Evolutionary conservation across 2,329 filamentous ascomycete genomes (phyloP), one percentile per base, ranked within the genome.

Genomic region (Cercospora brassicicola): DNA sequence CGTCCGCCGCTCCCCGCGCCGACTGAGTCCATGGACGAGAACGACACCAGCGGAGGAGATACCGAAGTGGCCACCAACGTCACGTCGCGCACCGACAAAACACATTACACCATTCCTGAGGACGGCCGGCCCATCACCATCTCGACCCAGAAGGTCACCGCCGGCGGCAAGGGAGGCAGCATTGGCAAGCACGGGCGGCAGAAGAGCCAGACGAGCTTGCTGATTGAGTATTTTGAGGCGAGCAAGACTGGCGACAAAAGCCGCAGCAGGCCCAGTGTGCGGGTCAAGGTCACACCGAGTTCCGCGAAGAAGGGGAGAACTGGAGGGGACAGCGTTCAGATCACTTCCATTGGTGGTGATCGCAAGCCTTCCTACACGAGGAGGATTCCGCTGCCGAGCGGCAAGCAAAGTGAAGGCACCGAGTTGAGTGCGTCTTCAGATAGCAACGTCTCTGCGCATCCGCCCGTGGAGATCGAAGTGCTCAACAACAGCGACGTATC

Each of bases 191-290:
- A 80, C 84, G 80, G 78, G 80, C 82, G 76, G 77, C 81, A 77
- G 80, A 86, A 87, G 74, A 96, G 92, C 56, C 93, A 96, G 82
- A 96, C 94, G 42, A 96, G 92, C 66, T 85, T 97, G 73, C 85
- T 97, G 75, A 97, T 97, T 76, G 94, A 97, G 82, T 97, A 96
- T 81, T 97, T 96, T 76, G 94, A 97, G 81, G 91, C 89, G 73
- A 88, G 90, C 71, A 94, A 92, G 79, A 82, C 86, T 66, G 84
- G 84, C 74, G 84, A 81, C 76, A 85, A 81, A 76, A 82, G 84
- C 36, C 86, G 88, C 74, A 90, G 91, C 74, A 89, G 91, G 74
- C 93, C 94, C 11, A 96, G 93, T 78, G 92, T 97, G 64, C 84
- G 90, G 73, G 90, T 92, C 64, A 87, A 89, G 73, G 86, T 97